Evolutionary conservation across 2,329 filamentous ascomycete species (phyloP).

Genomic region (Colletotrichum lindemuthianum): DNA sequence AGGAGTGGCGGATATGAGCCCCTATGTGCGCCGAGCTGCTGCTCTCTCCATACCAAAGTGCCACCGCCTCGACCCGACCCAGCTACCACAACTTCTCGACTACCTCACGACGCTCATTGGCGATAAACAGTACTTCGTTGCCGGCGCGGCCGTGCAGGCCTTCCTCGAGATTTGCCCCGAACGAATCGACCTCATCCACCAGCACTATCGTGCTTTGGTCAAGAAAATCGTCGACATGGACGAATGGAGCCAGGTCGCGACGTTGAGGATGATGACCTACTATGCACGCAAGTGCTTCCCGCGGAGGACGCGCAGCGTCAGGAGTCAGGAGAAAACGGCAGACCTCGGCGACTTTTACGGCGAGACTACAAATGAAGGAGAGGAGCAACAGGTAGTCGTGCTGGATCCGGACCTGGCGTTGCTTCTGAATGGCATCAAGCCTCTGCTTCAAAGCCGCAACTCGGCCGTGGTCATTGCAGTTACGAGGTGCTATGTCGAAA

Average conservation of each 20-base stretch:
- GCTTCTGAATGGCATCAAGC: constrained; percentile 80
- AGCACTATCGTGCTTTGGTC: constrained; percentile 85
- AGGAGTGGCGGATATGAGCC: constrained; percentile 92
- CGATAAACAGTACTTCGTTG: constrained; percentile 97
- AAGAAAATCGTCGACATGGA: constrained; percentile 98
- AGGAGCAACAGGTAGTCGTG: constrained; percentile 65
- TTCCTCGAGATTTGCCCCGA: constrained; percentile 92
- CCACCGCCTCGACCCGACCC: constrained; percentile 87
- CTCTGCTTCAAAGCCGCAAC: constrained; percentile 92
- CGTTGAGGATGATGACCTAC: constrained; percentile 80
- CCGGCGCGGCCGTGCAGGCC: constrained; percentile 88
- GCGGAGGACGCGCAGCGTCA: constrained; percentile 68
- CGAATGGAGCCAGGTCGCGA: constrained; percentile 94
- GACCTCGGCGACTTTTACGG: constrained; percentile 83
- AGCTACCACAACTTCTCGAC: constrained; percentile 84
- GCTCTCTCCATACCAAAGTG: constrained; percentile 96
- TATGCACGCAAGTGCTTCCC: constrained; percentile 94
- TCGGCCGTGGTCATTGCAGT: constrained; percentile 92
- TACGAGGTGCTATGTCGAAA: constrained; percentile 82
- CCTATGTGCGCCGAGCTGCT: constrained; percentile 90
- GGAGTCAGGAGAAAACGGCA: constrained; percentile 48
- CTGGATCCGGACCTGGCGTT: constrained; percentile 86
- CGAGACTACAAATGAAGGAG: constrained; percentile 60
- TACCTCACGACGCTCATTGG: constrained; percentile 81
- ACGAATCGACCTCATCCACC: constrained; percentile 87